Evolutionary conservation across 495 filamentous ascomycete species (phyloP), one percentile per base, ranked within the genome.

Genomic region (Immersiella caudata): DNA sequence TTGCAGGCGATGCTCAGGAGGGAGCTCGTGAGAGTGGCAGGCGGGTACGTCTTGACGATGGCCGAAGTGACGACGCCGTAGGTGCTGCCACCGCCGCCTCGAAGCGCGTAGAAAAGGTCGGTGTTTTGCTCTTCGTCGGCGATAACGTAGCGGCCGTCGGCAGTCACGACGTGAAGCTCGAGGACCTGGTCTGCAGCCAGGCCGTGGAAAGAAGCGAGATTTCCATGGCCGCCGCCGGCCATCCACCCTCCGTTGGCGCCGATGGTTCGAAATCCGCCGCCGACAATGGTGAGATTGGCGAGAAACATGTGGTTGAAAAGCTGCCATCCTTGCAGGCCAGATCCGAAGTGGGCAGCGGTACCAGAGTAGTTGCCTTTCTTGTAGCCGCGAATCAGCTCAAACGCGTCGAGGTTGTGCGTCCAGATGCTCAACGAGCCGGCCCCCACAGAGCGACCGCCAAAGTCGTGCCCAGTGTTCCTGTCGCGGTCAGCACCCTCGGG

Each of bases 401-500:
- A 77, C 46, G 76, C 75, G 60, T 85, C 81, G 52, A 85, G 63
- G 58, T 78, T 75, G 74, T 84, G 87, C 0, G 87, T 89, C 86
- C 87, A 90, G 62, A 90, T 77, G 55, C 80, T 80, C 12, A 90
- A 72, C 6, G 85, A 80, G 26, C 86, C 85, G 16, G 81, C 80
- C 51, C 86, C 83, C 2, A 68, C 67, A 4, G 76, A 84, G 67
- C 86, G 87, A 29, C 86, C 87, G 49, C 75, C 75, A 73, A 86
- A 89, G 70, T 90, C 88, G 64, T 92, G 89, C 22, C 89, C 89
- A 0, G 89, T 92, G 64, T 89, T 90, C 75, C 88, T 90, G 60
- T 75, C 29, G 84, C 56, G 24, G 78, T 81, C 5, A 71, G 64
- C 33, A 85, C 79, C 81, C 60, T n/a, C n/a, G n/a, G n/a, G n/a